Percentiles rank a stretch among this genome's conserved stretches.
phyloP scores from a whole-genome alignment of 352 stramenopile genomes.

The Globisporangium heterothallicum region DNA sequence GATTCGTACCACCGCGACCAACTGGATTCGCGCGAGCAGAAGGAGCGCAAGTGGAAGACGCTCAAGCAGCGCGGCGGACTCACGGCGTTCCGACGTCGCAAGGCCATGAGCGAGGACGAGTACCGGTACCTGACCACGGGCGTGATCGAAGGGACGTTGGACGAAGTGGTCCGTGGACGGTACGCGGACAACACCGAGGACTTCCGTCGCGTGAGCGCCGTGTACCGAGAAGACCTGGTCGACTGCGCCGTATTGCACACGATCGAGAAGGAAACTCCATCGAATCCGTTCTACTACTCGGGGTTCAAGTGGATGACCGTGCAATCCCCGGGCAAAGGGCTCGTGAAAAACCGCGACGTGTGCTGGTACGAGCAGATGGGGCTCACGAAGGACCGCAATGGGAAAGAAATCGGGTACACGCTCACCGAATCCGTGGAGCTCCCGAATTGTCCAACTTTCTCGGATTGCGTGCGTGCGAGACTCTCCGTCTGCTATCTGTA shows the following conservation, averaged over 20 bases:
- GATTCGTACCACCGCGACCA: conserved; percentile 64
- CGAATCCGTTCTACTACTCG: conserved; percentile 63
- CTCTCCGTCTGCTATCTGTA: conserved; percentile 75
- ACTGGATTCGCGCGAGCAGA: conserved; percentile 52
- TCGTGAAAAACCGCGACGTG: conserved; percentile 76
- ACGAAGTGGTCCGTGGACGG: conserved; percentile 69
- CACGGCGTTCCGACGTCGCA: conserved; percentile 54
- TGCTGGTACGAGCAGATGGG: conserved; percentile 79
- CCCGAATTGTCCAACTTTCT: conserved; percentile 55
- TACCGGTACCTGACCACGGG: conserved; percentile 63
- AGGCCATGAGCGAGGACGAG: conserved; percentile 37
- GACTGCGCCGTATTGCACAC: conserved; percentile 70
- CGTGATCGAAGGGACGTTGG: conserved; percentile 58
- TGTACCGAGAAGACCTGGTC: conserved; percentile 73
- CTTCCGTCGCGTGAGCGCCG: conserved; percentile 64
- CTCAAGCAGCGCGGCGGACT: conserved; percentile 60
- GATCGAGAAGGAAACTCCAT: conserved; percentile 37
- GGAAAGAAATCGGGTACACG: conserved; percentile 79
- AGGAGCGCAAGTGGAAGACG: conserved; percentile 62
- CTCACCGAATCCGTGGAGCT: conserved; percentile 73
- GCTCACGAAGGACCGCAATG: conserved; percentile 55
- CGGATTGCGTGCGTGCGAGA: conserved; percentile 61
- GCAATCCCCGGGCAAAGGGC: conserved; percentile 53
- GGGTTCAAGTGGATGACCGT: conserved; percentile 85
- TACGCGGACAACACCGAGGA: conserved; percentile 68